Conservation (phyloP, 768 basidiomycete species). For the Naganishia onofrii region DNA sequence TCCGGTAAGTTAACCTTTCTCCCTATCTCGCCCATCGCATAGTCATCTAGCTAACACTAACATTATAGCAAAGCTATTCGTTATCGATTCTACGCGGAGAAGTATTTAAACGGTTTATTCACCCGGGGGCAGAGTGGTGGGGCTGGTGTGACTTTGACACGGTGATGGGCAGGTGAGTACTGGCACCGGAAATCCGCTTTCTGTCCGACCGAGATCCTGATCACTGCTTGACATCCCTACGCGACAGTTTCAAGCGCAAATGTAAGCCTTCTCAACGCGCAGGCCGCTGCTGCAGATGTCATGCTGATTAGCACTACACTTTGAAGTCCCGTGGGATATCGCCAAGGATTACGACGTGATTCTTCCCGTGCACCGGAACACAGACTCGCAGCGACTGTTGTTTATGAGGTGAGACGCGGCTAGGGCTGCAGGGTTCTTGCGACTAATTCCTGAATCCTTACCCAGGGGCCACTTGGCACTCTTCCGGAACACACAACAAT, state of each 20-base stretch:
- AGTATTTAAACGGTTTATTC: conserved; percentile 33
- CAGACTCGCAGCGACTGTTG: conserved; percentile 26
- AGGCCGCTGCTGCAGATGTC: background rate
- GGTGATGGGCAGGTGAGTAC: conserved; percentile 34
- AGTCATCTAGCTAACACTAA: background rate
- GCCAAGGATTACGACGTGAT: conserved; percentile 33
- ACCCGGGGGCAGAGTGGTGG: conserved; percentile 32
- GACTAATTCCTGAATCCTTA: background rate
- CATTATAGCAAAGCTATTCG: conserved; percentile 30
- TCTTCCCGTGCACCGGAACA: conserved; percentile 24
- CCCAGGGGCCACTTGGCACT: conserved; percentile 34
- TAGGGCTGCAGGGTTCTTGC: no score
- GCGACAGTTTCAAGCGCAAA: conserved; percentile 13
- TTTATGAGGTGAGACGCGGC: conserved; percentile 31
- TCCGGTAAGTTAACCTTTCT: background rate
- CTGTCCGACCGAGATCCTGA: no score
- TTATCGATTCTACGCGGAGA: conserved; percentile 33
- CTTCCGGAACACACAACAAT: conserved; percentile 29
- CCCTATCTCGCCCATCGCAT: background rate
- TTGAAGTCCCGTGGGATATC: conserved; percentile 35
- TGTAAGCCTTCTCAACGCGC: no score
- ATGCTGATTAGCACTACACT: background rate
- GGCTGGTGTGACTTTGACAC: conserved; percentile 36
- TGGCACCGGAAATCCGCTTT: no score
- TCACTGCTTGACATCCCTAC: no score